Evolutionary conservation across 805 yeast genomes (phyloP), one percentile per base, ranked within the genome.

Genomic region (Schizosaccharomyces octosporus): DNA sequence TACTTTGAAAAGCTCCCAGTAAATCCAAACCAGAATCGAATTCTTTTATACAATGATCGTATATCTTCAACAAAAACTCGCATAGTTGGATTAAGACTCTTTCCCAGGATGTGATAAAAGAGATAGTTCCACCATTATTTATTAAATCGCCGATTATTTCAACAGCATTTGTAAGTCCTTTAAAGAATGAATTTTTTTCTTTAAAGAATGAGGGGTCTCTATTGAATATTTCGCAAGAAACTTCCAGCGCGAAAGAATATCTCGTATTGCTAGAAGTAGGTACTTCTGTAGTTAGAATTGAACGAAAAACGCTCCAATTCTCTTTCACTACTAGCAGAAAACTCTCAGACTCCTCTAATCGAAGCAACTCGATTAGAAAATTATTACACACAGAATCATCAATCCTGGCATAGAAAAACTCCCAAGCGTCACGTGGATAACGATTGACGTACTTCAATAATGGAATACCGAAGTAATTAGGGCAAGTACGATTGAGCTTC

Each of bases 381-480:
- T 81, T 76, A 64, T 85, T 95, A 67, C 75, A 76, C 67, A 75
- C 73, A 62, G 95, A 75, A 60, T 81, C 81, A 79, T 78, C 69
- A n/a, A 84, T 78, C 67, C 84, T 82, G 36, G 79, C 79, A 42
- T 79, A 73, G 72, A 86, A 89, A 68, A 82, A 85, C 36, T 80
- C 81, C 60, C 81, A 75, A 3, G 94, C 78, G 65, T 89, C 85
- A 29, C 77, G 79, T 1, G 94, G 81, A 69, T 88, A 90, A 63
- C 95, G 75, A 70, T 88, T 81, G 71, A 93, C 73, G 68, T 85
- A 93, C 69, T 84, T 84, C 6, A 94, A 89, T 58, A 90, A 79
- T 2, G 98, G 96, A n/a, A 75, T 78, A 65, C 98, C 77, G 75
- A 93, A 89, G 3, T 97, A 97, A 0, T 97, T 87, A 54, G 76